A percentile compares a stretch with the other conserved stretches of the same genome.
Evolutionary conservation across 148 eudicot genomes (phyloP).

Genomic region (Limonium bicolor): DNA sequence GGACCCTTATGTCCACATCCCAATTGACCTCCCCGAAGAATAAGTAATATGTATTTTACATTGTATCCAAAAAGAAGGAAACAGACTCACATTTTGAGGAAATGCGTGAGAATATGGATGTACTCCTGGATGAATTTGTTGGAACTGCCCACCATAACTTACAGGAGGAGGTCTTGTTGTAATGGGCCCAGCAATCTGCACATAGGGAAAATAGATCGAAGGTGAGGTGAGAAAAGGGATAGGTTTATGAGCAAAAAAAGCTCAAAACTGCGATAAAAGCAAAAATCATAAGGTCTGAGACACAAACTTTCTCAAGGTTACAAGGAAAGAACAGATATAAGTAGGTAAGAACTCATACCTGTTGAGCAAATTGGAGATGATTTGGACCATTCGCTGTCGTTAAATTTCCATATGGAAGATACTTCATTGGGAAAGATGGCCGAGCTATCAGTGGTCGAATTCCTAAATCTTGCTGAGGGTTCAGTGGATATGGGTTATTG

Average conservation of each 20-base stretch:
- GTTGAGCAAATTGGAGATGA: conserved; percentile 45
- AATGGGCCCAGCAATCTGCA: conserved; percentile 43
- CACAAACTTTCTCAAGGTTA: no score
- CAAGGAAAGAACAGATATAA: background rate
- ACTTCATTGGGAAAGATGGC: conserved; percentile 45
- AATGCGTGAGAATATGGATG: conserved; percentile 37
- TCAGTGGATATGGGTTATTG: conserved; percentile 22
- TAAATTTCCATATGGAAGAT: conserved; percentile 35
- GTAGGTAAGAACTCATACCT: conserved; percentile 29
- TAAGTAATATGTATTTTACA: background rate
- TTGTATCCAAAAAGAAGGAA: background rate
- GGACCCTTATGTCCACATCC: no score
- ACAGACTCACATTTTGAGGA: conserved; percentile 51
- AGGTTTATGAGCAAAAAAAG: no score
- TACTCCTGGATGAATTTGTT: conserved; percentile 42
- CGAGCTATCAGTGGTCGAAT: conserved; percentile 22
- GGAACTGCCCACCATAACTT: conserved; percentile 45
- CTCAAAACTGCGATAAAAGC: no score
- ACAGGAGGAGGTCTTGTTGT: conserved; percentile 42
- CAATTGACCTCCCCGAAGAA: no score
- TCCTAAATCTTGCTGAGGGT: conserved; percentile 45
- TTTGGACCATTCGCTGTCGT: conserved; percentile 28
- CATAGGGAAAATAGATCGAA: no score
- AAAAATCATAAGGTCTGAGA: no score
- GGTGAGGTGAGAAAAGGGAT: no score